Conservation (phyloP, 1,284 basidiomycete species). For the Polyporus tsugae region DNA sequence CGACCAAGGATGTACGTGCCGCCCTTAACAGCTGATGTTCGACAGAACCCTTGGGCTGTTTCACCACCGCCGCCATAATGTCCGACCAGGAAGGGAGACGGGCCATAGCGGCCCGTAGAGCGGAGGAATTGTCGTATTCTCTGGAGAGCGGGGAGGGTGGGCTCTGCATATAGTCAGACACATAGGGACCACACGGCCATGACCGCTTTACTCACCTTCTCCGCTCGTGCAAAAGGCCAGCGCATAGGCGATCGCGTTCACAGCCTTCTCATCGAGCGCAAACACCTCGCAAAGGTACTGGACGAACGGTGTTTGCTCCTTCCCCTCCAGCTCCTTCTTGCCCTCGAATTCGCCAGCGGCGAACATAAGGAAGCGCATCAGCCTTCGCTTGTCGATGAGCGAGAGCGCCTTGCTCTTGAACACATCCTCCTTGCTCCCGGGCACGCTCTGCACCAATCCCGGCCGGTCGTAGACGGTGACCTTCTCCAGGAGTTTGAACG, state of each 20-base stretch:
- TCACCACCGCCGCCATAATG: constrained; percentile 96
- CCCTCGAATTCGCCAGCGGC: constrained; percentile 79
- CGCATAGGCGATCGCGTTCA: constrained; percentile 73
- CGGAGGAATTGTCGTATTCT: constrained; percentile 79
- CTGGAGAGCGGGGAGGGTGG: constrained; percentile 66
- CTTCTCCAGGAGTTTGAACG: constrained; percentile 87
- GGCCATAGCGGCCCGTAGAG: constrained; percentile 88
- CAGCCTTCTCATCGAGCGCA: constrained; percentile 64
- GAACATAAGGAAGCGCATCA: constrained; percentile 94
- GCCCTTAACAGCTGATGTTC: constrained; percentile 86
- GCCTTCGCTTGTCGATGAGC: constrained; percentile 86
- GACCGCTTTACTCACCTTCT: constrained; percentile 51
- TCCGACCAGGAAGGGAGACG: constrained; percentile 91
- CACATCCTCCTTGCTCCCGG: constrained; percentile 92
- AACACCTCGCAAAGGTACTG: constrained; percentile 72
- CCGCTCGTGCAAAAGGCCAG: constrained; percentile 70
- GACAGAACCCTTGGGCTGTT: constrained; percentile 94
- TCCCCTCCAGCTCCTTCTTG: constrained; percentile 66
- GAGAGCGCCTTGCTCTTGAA: constrained; percentile 87
- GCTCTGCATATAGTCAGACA: constrained; percentile 53
- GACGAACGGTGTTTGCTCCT: constrained; percentile 62
- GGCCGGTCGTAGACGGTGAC: constrained; percentile 65
- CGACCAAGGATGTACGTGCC: constrained; percentile 88
- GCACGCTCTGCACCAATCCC: constrained; percentile 71
- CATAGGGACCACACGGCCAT: constrained; percentile 7